phyloP scores from a whole-genome alignment of 129 eudicot species.

The Chrysanthemum makinoi region DNA sequence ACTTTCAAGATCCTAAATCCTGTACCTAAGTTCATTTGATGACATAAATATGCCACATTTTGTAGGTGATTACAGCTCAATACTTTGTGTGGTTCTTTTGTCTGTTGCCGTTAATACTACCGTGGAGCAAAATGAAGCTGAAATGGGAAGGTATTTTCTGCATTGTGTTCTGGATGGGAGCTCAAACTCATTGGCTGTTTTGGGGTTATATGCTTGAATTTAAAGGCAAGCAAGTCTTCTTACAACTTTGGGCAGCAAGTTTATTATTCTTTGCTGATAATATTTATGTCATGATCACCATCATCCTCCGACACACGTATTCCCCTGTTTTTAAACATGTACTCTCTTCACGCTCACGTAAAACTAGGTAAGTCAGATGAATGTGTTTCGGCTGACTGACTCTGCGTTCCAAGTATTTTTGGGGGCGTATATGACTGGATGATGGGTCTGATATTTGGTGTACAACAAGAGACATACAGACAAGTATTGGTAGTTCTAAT shows the following conservation, averaged over 20 bases:
- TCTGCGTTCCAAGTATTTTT: too few species aligned
- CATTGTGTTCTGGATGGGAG: conserved; percentile 68
- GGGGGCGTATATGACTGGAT: too few species aligned
- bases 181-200: conserved; percentile 87
- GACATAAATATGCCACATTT: conserved; percentile 5
- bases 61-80: conserved; percentile 93
- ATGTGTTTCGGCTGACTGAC: neutral
- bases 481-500: too few species aligned
- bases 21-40: neutral
- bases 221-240: conserved; percentile 82
- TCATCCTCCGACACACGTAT: conserved; percentile 55
- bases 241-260: conserved; percentile 85
- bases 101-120: conserved; percentile 76
- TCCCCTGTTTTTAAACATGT: conserved; percentile 53
- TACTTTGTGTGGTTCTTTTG: conserved; percentile 97
- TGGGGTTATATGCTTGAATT: conserved; percentile 98
- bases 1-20: neutral
- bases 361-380: conserved; percentile 27
- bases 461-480: too few species aligned
- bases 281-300: conserved; percentile 49
- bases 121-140: conserved; percentile 89
- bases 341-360: conserved; percentile 25
- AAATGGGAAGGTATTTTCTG: conserved; percentile 71
- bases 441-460: too few species aligned
- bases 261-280: too few species aligned